phyloP scores from a whole-genome alignment of 176 grass and related monocot genomes.

The Leersia perrieri region DNA sequence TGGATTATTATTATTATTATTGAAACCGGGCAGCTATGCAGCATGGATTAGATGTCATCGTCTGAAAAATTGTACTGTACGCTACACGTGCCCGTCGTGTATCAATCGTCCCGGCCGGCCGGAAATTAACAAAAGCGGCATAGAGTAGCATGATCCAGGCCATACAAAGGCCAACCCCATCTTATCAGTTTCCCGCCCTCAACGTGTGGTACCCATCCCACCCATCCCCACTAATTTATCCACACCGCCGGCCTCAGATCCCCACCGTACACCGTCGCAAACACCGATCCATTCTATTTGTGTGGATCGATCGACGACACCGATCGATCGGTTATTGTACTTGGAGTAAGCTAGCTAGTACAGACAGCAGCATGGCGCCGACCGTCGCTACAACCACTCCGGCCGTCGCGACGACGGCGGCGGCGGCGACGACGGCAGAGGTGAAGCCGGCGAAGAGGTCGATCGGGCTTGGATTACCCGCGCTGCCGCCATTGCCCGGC shows the following conservation, averaged over 20 bases:
- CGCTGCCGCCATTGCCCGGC: conserved; percentile 44
- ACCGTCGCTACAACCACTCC: conserved; percentile 32
- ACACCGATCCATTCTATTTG: too few species aligned
- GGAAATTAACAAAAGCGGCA: background rate
- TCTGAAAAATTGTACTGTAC: background rate
- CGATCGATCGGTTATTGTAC: background rate
- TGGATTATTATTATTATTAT: too few species aligned
- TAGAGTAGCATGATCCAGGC: background rate
- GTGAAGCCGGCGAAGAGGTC: conserved; percentile 18
- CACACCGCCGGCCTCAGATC: background rate
- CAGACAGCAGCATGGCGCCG: conserved; percentile 31
- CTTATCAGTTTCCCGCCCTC: conserved; percentile 45
- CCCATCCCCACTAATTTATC: conserved; percentile 23
- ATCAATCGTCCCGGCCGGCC: background rate
- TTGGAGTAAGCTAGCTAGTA: background rate
- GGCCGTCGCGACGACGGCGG: background rate
- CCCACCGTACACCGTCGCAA: background rate
- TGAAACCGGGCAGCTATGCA: too few species aligned
- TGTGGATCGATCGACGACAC: conserved; percentile 6
- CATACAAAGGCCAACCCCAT: conserved; percentile 41
- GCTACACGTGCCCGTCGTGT: background rate
- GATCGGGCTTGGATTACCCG: conserved; percentile 50
- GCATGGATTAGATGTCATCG: background rate
- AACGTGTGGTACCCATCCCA: conserved; percentile 44
- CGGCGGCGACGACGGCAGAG: background rate